Evolutionary conservation across 352 stramenopile genomes (phyloP), one percentile per base, ranked within the genome.

Genomic region (Pythium myriotylum): DNA sequence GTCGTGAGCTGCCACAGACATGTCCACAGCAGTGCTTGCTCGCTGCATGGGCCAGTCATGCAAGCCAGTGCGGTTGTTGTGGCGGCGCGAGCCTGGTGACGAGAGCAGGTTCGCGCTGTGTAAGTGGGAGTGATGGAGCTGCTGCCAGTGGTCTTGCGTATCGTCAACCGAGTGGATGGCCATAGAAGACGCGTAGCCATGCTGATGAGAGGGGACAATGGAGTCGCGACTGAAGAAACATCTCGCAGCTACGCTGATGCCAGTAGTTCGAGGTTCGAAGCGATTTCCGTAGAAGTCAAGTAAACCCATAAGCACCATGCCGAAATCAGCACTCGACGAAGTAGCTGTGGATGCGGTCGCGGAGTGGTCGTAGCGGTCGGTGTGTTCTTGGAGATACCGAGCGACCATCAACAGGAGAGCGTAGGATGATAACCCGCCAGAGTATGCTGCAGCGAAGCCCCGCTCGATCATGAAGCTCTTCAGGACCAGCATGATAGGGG

Each of bases 231-330:
- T 88, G 3, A 95, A 70, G 60, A 94, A 95, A 41, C 82, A 91
- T 3, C 85, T 81, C 12, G 81, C 82, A 1, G 84, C 86, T 5
- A 95, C 86, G 46, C 86, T 97, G 46, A 97, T 97, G 13, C 91
- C 91, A 4, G 89, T 98, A 6, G 83, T 93, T 10, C 88, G 86
- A 19, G 91, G 87, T 54, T 97, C 89, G 50, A 97, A 97, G 0
- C 84, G 88, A 53, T 98, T 99, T 19, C 97, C 96, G 70, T 98
- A 99, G 65, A 99, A 99, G 57, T 99, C 95, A 10, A 99, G 79
- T 56, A 99, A 97, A 0, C 95, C 95, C 86, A 98, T 97, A 1
- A 99, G 77, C 54, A 99, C 84, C 35, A 97, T 93, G 23, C 96
- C 96, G 57, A 97, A 97, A 63, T 99, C 96, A 4, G 86, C 77